Evolutionary conservation across 441 rosid genomes (phyloP).

Genomic region (Lagerstroemia fauriei): DNA sequence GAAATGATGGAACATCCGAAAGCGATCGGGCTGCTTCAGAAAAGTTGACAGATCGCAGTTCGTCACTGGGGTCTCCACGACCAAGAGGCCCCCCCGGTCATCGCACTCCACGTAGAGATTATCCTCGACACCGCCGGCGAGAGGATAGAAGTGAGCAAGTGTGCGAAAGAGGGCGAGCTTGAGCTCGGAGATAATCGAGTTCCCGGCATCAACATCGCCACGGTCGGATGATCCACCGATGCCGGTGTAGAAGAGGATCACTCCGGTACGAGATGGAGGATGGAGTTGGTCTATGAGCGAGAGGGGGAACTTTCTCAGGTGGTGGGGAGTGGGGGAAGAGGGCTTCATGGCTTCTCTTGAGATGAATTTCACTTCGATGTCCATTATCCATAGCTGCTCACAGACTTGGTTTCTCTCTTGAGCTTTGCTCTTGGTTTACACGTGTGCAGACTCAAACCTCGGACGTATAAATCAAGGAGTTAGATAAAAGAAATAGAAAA

Average conservation of each 20-base stretch:
- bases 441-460: too few species aligned
- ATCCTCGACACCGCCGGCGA: background rate
- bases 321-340: background rate
- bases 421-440: too few species aligned
- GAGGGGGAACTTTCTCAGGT: background rate
- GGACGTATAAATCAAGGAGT: too few species aligned
- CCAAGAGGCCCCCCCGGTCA: background rate
- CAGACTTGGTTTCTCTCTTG: too few species aligned
- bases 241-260: background rate
- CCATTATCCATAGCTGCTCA: background rate
- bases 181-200: background rate
- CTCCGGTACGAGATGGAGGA: background rate
- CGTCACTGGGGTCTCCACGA: too few species aligned
- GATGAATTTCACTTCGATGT: background rate
- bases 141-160: constrained; percentile 23
- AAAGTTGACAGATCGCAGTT: too few species aligned
- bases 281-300: background rate
- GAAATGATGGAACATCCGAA: too few species aligned
- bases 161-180: constrained; percentile 21
- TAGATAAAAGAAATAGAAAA: too few species aligned
- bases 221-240: background rate
- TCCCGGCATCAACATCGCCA: background rate
- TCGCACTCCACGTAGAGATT: too few species aligned
- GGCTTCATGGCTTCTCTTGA: background rate
- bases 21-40: too few species aligned